A percentile compares a stretch with the other conserved stretches of the same genome.
Conservation (phyloP, 2,329 filamentous ascomycete genomes). For the Septoria petroselini region DNA sequence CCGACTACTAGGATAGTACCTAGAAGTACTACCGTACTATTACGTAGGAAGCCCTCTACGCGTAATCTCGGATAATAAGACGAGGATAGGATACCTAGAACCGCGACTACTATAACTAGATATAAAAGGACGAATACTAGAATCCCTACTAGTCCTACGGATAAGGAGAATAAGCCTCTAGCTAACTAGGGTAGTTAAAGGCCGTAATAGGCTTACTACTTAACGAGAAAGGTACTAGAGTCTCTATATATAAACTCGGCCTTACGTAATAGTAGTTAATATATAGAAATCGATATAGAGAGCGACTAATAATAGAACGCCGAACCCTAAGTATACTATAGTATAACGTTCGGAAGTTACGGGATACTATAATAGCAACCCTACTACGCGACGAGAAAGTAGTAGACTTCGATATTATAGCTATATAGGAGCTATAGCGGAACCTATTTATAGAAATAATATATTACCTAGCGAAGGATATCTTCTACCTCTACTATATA, state of each 20-base stretch:
- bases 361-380: conserved; percentile 6
- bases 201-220: conserved; percentile 1
- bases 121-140: conserved; percentile 8
- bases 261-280: conserved; percentile 3
- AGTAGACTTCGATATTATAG: conserved; percentile 8
- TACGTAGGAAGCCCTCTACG: conserved; percentile 5
- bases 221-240: conserved; percentile 3
- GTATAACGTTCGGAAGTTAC: conserved; percentile 6
- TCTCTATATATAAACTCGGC: not conserved
- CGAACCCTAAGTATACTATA: conserved; percentile 11
- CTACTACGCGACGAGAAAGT: conserved; percentile 3
- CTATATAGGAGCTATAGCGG: conserved; percentile 11
- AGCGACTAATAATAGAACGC: conserved; percentile 6
- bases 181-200: not conserved
- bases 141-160: not conserved
- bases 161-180: conserved; percentile 9
- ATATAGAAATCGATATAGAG: conserved; percentile 9
- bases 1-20: not conserved
- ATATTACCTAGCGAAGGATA: conserved; percentile 8
- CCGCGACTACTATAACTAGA: not conserved
- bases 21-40: not conserved
- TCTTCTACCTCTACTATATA: conserved; percentile 10
- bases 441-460: conserved; percentile 11
- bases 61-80: conserved; percentile 6
- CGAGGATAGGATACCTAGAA: conserved; percentile 1